These are phyloP conservation scores for Oryza meyeriana DNA, from an alignment of 176 grass and related monocot species.

Conservation along the genomic window DNA sequence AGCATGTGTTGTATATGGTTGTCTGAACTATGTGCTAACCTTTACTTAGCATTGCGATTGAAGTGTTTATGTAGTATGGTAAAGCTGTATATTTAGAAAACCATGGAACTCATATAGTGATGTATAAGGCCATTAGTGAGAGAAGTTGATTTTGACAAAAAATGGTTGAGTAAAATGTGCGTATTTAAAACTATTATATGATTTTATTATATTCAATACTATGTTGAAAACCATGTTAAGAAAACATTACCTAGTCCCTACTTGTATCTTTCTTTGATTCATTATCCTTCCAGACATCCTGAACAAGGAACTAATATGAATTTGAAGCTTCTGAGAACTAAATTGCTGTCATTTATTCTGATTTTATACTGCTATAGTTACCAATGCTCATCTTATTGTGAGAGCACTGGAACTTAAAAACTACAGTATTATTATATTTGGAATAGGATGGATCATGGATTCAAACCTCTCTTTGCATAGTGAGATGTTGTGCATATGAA, in stretches of 20 bases:
- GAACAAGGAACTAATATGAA: not conserved
- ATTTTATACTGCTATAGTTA: not conserved
- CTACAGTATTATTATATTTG: not conserved
- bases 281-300: not conserved
- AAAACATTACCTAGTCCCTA: not conserved
- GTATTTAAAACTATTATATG: too few relatives aligned
- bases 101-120: not conserved
- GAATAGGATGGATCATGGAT: not conserved
- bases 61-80: constrained; percentile 9
- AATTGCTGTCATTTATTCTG: not conserved
- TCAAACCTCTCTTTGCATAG: not conserved
- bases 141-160: not conserved
- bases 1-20: constrained; percentile 7
- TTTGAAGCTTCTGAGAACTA: not conserved
- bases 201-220: not conserved
- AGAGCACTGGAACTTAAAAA: not conserved
- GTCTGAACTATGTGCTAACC: not conserved
- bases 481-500: not conserved
- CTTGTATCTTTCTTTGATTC: not conserved
- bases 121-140: not conserved
- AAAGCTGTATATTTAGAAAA: not conserved
- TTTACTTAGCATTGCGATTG: not conserved
- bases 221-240: not conserved
- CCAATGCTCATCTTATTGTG: not conserved
- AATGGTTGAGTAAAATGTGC: not conserved